Evolutionary conservation across 352 stramenopile species (phyloP).

Genomic region (Globisporangium parvum): DNA sequence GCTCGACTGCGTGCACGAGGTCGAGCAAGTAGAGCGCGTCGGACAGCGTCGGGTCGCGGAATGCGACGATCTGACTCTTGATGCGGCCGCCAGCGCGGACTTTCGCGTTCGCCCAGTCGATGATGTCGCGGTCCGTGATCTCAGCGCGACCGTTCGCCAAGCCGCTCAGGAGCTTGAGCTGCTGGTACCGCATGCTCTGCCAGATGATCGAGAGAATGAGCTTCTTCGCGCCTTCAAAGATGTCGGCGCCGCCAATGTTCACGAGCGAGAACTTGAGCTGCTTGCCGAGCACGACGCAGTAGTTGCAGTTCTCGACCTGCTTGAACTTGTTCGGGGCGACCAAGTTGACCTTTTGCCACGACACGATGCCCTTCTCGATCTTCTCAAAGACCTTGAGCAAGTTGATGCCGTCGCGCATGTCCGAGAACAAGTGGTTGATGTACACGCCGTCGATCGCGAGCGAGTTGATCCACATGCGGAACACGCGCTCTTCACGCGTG

Average conservation of each 20-base stretch:
- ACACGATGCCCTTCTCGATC: constrained; percentile 84
- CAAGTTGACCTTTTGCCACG: constrained; percentile 88
- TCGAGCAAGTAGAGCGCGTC: constrained; percentile 85
- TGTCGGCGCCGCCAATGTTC: constrained; percentile 89
- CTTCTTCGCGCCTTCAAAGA: constrained; percentile 91
- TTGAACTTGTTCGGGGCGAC: constrained; percentile 88
- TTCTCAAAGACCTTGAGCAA: constrained; percentile 89
- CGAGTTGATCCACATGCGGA: constrained; percentile 93
- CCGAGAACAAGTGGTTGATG: constrained; percentile 89
- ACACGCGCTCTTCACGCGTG: constrained; percentile 85
- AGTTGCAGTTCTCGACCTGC: constrained; percentile 88
- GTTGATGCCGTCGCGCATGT: constrained; percentile 85
- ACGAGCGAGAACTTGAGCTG: constrained; percentile 87
- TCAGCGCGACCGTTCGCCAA: constrained; percentile 37
- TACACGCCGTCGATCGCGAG: constrained; percentile 85
- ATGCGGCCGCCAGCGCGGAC: constrained; percentile 64
- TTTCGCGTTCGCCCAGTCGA: constrained; percentile 81
- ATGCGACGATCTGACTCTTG: constrained; percentile 74
- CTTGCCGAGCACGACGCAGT: constrained; percentile 85
- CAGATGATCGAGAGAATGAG: constrained; percentile 92
- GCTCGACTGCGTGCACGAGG: constrained; percentile 82
- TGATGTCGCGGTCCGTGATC: constrained; percentile 81
- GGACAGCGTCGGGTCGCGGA: constrained; percentile 75
- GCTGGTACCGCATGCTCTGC: constrained; percentile 92
- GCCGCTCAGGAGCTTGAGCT: constrained; percentile 78